Evolutionary conservation across 805 yeast genomes (phyloP).

Genomic region (Lipomyces lipofer): DNA sequence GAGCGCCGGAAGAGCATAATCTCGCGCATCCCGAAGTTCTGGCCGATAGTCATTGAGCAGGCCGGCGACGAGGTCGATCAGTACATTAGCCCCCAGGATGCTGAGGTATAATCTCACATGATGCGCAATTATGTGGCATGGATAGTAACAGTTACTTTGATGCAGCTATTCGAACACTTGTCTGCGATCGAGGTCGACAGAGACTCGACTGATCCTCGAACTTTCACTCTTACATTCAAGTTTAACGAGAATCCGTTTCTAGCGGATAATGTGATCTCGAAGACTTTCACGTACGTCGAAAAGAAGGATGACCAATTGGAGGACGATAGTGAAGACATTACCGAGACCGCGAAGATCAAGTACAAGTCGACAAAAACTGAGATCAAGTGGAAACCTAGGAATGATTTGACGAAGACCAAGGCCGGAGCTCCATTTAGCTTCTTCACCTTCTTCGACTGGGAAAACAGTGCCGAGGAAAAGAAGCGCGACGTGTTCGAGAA

Average conservation of each 20-base stretch:
- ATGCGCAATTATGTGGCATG: too few species aligned
- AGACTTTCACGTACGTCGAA: slow-evolving; percentile 49
- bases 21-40: slow-evolving; percentile 65
- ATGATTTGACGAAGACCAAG: slow-evolving; percentile 56
- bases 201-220: slow-evolving; percentile 49
- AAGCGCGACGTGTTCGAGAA: slow-evolving; percentile 74
- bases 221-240: slow-evolving; percentile 60
- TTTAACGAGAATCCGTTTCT: slow-evolving; percentile 57
- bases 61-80: slow-evolving; percentile 78
- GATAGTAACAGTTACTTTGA: slow-evolving; percentile 46
- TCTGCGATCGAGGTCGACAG: slow-evolving; percentile 60
- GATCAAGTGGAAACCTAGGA: slow-evolving; percentile 69
- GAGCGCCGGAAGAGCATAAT: slow-evolving; percentile 56
- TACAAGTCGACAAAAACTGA: slow-evolving; percentile 55
- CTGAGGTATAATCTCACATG: slow-evolving; percentile 47
- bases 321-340: slow-evolving; percentile 37
- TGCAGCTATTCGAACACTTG: slow-evolving; percentile 37
- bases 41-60: slow-evolving; percentile 84
- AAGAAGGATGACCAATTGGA: slow-evolving; percentile 37
- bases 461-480: slow-evolving; percentile 76
- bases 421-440: slow-evolving; percentile 43
- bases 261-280: slow-evolving; percentile 59
- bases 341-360: slow-evolving; percentile 55
- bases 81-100: slow-evolving; percentile 72
- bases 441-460: slow-evolving; percentile 83